Base-by-base conservation (phyloP, 805 yeast genomes). In the Metschnikowia cubensis region DNA sequence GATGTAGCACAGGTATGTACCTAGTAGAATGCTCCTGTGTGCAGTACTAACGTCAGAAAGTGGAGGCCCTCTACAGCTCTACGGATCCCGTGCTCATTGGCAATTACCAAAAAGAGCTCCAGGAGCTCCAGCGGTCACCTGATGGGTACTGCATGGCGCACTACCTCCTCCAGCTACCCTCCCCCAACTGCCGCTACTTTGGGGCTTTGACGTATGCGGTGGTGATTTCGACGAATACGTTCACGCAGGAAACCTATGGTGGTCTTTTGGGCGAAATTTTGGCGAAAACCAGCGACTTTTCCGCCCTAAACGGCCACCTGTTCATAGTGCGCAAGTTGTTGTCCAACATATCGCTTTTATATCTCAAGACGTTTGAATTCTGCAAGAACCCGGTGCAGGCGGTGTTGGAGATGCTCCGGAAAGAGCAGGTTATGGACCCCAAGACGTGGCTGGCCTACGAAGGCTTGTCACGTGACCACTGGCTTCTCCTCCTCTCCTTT, bases 171-270 rank as follows among this genome's bases (percentile, higher is more conserved):
- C 52, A 42, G 53, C 60, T 62, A 2, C 59, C 61, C 3, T 73
- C 79, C 0, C 56, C 69, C 40, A 79, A 78, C 50, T 79, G 83
- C 53, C 81, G 82, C 59, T 89, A 85, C 63, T 84, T 89, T 59
- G 96, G 96, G 0, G 96, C 95, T 0, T 74, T 87, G 50, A 89
- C 96, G 0, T 82, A 81, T 51, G 78, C 89, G 0, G 94, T 89
- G 4, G 71, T 76, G 54, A 65, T 85, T 40, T 81, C 79, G 51
- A 61, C 56, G 17, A 52, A 58, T 5, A 54, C 50, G 14, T 50
- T 59, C 3, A 56, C 59, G 14, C 57, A 43, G 8, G 45, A 36
- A 13, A 50, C 52, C 22, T 45, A 54, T 32, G 47, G 35, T 14
- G 49, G 43, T 11, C 29, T 53, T 14, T 47, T 48, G 2, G 22